A percentile compares a stretch with the other conserved stretches of the same genome.
Conservation (phyloP, 192 early-diverging fungal genomes). For the Coemansia nantahalensis region DNA sequence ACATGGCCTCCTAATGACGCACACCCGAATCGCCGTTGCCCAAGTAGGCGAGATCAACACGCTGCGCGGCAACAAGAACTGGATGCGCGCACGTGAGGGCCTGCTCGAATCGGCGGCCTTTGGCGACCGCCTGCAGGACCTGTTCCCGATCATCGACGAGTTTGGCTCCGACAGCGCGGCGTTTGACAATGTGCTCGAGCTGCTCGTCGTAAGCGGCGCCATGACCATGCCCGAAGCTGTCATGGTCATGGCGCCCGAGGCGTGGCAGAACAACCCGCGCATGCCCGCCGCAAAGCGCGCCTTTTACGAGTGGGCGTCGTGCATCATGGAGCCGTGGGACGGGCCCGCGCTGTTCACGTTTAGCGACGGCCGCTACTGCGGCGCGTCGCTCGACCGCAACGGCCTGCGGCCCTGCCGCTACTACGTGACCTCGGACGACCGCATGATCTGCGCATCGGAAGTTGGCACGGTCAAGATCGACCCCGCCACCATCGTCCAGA, state of each 20-base stretch:
- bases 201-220: constrained; percentile 88
- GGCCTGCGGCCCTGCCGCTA: constrained; percentile 97
- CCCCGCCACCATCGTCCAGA: constrained; percentile 73
- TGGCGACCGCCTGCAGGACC: constrained; percentile 67
- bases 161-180: constrained; percentile 96
- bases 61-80: constrained; percentile 98
- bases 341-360: constrained; percentile 98
- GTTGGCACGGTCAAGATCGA: constrained; percentile 88
- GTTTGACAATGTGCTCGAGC: constrained; percentile 95
- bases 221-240: constrained; percentile 92
- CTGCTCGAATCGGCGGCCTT: constrained; percentile 84
- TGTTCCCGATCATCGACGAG: constrained; percentile 95
- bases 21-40: no score
- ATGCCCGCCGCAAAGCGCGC: constrained; percentile 83
- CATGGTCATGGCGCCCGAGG: constrained; percentile 99
- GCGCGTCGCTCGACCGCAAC: constrained; percentile 98
- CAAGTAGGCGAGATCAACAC: constrained; percentile 93
- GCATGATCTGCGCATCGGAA: constrained; percentile 98
- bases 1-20: no score
- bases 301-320: constrained; percentile 98
- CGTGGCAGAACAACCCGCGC: constrained; percentile 87
- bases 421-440: constrained; percentile 87
- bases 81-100: constrained; percentile 98
- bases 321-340: constrained; percentile 98
- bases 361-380: constrained; percentile 94